These are phyloP conservation scores for Trichothecium sympodiale DNA, from an alignment of 2,329 filamentous ascomycete genomes.

Conservation along the genomic window DNA sequence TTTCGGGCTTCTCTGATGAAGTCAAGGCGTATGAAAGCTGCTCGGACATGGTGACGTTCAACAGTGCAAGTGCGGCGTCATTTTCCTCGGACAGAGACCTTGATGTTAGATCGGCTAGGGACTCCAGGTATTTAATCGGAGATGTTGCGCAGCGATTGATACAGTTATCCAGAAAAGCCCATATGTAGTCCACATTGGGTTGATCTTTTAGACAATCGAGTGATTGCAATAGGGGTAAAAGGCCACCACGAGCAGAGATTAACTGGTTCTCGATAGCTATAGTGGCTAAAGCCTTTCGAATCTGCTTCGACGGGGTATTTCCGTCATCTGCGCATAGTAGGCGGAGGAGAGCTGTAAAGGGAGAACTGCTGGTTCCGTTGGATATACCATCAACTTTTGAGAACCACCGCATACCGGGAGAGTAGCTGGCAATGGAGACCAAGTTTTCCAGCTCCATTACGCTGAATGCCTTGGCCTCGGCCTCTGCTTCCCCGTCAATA, in stretches of 20 bases:
- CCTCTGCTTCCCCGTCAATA: conserved; percentile 36
- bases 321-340: conserved; percentile 19
- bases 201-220: conserved; percentile 11
- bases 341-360: conserved; percentile 60
- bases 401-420: conserved; percentile 85
- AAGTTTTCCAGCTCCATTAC: conserved; percentile 72
- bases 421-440: conserved; percentile 68
- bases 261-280: conserved; percentile 57
- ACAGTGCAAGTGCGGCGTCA: conserved; percentile 37
- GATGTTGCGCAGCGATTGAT: conserved; percentile 61
- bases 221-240: conserved; percentile 34
- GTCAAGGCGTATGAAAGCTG: conserved; percentile 63
- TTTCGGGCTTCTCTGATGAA: conserved; percentile 25
- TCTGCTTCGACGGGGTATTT: conserved; percentile 25
- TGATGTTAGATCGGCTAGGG: conserved; percentile 39
- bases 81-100: conserved; percentile 1
- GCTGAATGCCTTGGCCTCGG: conserved; percentile 41
- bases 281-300: conserved; percentile 45
- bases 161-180: conserved; percentile 74
- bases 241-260: conserved; percentile 38
- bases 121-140: conserved; percentile 75
- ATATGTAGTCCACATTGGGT: conserved; percentile 32
- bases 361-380: conserved; percentile 36
- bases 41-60: conserved; percentile 61
- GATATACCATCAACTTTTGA: conserved; percentile 55